Conservation (phyloP, 352 stramenopile genomes). For the Thraustochytrium striatum region DNA sequence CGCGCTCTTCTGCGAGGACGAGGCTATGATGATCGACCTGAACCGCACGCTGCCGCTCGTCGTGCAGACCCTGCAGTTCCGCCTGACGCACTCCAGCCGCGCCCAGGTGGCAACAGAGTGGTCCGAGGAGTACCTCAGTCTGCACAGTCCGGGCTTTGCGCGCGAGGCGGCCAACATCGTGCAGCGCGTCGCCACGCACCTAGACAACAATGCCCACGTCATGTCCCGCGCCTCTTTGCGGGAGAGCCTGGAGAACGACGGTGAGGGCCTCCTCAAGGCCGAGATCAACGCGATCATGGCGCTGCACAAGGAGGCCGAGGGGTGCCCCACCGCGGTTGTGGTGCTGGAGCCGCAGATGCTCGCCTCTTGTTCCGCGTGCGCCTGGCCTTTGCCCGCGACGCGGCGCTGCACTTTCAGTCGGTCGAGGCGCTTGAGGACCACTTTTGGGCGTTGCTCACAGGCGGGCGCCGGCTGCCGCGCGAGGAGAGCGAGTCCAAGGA, state of each 20-base stretch:
- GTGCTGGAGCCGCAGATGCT: no score
- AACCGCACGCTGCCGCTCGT: neutral
- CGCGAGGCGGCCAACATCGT: neutral
- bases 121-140: neutral
- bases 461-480: no score
- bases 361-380: no score
- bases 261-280: neutral
- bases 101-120: neutral
- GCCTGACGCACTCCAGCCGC: neutral
- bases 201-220: neutral
- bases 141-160: neutral
- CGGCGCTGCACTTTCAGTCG: no score
- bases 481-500: neutral
- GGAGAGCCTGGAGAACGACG: neutral
- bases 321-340: no score
- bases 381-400: no score
- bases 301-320: no score
- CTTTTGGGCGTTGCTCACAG: no score
- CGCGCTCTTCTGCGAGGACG: neutral
- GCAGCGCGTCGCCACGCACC: neutral
- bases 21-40: neutral
- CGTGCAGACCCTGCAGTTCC: neutral
- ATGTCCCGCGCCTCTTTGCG: neutral
- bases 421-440: no score
- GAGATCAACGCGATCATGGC: neutral